phyloP scores from a whole-genome alignment of 1,284 basidiomycete species.

The Termitomyces sp. region DNA sequence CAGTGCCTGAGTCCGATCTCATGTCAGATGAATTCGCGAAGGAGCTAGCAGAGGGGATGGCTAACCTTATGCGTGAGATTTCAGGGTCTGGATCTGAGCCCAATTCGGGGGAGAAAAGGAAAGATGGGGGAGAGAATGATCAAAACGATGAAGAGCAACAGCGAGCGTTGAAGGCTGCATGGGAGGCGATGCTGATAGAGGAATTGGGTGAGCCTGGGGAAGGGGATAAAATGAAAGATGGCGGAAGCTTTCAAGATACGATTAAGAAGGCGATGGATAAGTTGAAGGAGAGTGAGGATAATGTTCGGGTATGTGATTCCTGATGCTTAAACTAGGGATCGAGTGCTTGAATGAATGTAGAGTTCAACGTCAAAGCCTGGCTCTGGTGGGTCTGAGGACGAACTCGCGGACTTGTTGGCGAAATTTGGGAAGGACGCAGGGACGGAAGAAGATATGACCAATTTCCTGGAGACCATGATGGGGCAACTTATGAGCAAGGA shows the following conservation, averaged over 20 bases:
- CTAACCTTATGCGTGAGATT: constrained; percentile 74
- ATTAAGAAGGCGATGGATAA: constrained; percentile 80
- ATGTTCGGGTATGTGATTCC: constrained; percentile 32
- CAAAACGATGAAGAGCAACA: constrained; percentile 32
- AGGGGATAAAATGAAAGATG: constrained; percentile 9
- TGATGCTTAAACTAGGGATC: neutral
- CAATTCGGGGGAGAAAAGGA: constrained; percentile 5
- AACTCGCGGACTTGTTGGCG: constrained; percentile 47
- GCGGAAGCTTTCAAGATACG: constrained; percentile 61
- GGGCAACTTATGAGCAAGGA: constrained; percentile 92
- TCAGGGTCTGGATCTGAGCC: constrained; percentile 30
- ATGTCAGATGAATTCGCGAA: constrained; percentile 57
- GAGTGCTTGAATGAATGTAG: constrained; percentile 1
- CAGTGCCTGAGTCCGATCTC: constrained; percentile 32
- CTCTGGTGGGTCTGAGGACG: constrained; percentile 18
- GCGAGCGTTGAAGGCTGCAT: constrained; percentile 56
- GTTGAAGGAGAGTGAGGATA: constrained; percentile 69
- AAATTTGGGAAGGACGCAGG: constrained; percentile 36
- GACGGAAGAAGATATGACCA: constrained; percentile 63
- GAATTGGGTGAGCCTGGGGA: constrained; percentile 39
- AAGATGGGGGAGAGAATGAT: constrained; percentile 13
- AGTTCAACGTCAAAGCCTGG: constrained; percentile 25
- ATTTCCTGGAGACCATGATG: constrained; percentile 90
- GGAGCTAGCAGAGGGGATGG: constrained; percentile 81
- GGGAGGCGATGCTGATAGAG: constrained; percentile 74